A percentile compares a stretch with the other conserved stretches of the same genome.
phyloP scores from a whole-genome alignment of 1,139 yeast species.

The Protomyces inundatus region DNA sequence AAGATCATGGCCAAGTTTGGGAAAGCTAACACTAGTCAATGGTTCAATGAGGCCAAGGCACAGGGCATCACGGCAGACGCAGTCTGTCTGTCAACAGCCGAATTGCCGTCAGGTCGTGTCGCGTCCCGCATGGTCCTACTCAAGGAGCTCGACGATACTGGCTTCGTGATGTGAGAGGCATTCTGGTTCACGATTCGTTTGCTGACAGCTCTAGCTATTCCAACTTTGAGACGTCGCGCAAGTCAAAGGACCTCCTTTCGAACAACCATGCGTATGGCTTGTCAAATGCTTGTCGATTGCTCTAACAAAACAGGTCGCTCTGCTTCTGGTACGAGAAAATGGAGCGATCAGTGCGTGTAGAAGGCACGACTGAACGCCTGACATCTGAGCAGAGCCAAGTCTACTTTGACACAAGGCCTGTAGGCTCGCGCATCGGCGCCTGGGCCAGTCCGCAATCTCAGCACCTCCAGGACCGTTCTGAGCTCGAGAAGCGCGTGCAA shows the following conservation, averaged over 20 bases:
- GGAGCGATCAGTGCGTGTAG: constrained; percentile 90
- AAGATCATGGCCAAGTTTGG: not conserved
- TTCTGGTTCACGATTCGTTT: not conserved
- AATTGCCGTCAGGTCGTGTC: constrained; percentile 80
- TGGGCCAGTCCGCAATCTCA: constrained; percentile 92
- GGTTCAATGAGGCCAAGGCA: constrained; percentile 78
- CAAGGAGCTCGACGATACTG: constrained; percentile 79
- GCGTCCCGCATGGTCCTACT: constrained; percentile 77
- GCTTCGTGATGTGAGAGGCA: constrained; percentile 54
- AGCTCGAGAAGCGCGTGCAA: constrained; percentile 52
- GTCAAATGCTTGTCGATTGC: not conserved
- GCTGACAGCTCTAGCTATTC: constrained; percentile 45
- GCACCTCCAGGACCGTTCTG: constrained; percentile 53
- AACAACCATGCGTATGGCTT: constrained; percentile 65
- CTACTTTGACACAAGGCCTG: constrained; percentile 80
- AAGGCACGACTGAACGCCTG: constrained; percentile 74
- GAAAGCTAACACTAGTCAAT: constrained; percentile 51
- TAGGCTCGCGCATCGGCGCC: constrained; percentile 91
- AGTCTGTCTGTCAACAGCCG: constrained; percentile 74
- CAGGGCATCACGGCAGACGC: constrained; percentile 55
- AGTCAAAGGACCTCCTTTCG: constrained; percentile 60
- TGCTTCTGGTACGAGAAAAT: constrained; percentile 80
- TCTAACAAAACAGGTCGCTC: constrained; percentile 11
- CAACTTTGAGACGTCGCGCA: constrained; percentile 84
- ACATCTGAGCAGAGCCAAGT: constrained; percentile 64